Evolutionary conservation across 192 early-diverging fungal species (phyloP).

Genomic region (Backusella circina): DNA sequence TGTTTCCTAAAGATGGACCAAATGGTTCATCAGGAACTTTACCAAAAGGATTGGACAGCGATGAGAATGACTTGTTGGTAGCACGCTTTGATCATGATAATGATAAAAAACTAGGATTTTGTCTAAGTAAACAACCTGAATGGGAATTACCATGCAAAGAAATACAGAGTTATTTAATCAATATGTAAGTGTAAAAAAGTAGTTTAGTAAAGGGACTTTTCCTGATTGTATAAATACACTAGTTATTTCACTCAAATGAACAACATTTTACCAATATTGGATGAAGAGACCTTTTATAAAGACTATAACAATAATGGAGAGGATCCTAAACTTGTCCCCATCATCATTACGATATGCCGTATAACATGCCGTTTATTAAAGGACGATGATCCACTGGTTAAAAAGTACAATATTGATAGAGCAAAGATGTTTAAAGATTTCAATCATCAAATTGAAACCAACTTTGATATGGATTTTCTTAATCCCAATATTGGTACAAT

Average conservation of each 20-base stretch:
- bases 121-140: not conserved
- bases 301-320: not conserved
- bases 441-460: not conserved
- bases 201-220: too few relatives aligned
- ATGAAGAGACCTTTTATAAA: not conserved
- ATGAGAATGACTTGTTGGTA: conserved; percentile 13
- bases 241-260: not conserved
- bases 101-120: not conserved
- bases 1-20: conserved; percentile 1
- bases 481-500: conserved; percentile 23
- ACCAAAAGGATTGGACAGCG: not conserved
- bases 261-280: not conserved
- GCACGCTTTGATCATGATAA: not conserved
- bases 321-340: not conserved
- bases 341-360: not conserved
- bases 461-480: conserved; percentile 20
- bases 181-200: conserved; percentile 14
- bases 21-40: not conserved
- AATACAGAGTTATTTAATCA: conserved; percentile 16
- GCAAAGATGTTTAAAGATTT: conserved; percentile 4
- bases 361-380: conserved; percentile 8
- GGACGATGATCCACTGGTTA: conserved; percentile 1
- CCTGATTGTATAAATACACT: not conserved
- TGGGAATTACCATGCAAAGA: conserved; percentile 22
- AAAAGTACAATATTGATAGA: conserved; percentile 1